These are phyloP conservation scores for Tricholoma saponaceum DNA, from an alignment of 768 basidiomycete species.

Conservation along the genomic window DNA sequence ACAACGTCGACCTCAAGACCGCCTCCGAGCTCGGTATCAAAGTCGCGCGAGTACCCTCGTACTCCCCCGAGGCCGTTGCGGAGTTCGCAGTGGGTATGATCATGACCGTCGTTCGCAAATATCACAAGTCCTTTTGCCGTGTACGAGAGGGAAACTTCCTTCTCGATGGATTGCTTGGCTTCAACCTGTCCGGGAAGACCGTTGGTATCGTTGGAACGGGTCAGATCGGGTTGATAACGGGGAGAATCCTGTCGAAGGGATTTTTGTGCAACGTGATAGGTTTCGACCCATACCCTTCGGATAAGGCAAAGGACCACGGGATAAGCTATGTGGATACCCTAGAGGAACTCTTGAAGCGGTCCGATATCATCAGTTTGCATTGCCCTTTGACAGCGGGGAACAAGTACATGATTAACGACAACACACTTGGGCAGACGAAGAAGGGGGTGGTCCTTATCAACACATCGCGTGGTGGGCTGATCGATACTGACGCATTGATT, in stretches of 20 bases:
- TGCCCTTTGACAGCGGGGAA: constrained; percentile 35
- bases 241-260: constrained; percentile 36
- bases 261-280: constrained; percentile 37
- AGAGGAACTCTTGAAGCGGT: constrained; percentile 29
- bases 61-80: constrained; percentile 40
- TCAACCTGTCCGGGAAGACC: constrained; percentile 38
- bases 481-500: constrained; percentile 38
- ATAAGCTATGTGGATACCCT: constrained; percentile 33
- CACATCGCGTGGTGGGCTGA: constrained; percentile 38
- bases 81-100: constrained; percentile 46
- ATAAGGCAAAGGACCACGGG: constrained; percentile 30
- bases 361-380: constrained; percentile 40
- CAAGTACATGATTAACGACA: constrained; percentile 38
- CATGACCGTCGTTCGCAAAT: constrained; percentile 40
- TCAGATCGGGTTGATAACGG: constrained; percentile 38
- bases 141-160: constrained; percentile 44
- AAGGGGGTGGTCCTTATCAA: constrained; percentile 38
- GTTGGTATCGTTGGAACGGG: constrained; percentile 43
- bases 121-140: constrained; percentile 42
- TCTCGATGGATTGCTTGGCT: constrained; percentile 38
- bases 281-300: constrained; percentile 34
- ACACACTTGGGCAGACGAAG: constrained; percentile 33
- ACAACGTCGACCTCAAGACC: constrained; percentile 36
- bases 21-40: constrained; percentile 29
- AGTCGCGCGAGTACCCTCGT: constrained; percentile 38